Conservation (phyloP, 2,329 filamentous ascomycete genomes). For the Colletotrichum coccodes region DNA sequence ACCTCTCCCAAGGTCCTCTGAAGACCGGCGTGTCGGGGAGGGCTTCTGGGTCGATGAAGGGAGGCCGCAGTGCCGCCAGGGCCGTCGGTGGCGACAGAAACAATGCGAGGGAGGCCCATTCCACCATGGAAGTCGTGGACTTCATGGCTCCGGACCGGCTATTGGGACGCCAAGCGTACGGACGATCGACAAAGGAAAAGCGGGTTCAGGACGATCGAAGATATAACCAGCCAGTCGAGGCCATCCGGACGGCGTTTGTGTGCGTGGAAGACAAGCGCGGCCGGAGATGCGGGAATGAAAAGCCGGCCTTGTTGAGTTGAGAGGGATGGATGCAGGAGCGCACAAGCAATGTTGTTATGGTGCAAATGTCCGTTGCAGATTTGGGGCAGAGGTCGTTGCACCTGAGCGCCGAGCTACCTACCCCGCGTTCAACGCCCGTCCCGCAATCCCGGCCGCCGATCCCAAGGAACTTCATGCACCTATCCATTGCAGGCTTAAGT, state of each 20-base stretch:
- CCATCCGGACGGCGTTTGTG: constrained; percentile 9
- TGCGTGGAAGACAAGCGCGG: neutral
- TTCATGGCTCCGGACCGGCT: constrained; percentile 11
- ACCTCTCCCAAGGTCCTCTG: constrained; percentile 50
- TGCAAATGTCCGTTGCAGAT: constrained; percentile 16
- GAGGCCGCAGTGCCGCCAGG: constrained; percentile 21
- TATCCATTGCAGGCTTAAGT: neutral
- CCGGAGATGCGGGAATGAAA: neutral
- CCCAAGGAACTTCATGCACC: constrained; percentile 11
- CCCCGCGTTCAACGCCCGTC: constrained; percentile 22
- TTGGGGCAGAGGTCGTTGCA: constrained; percentile 12
- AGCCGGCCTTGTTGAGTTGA: constrained; percentile 1
- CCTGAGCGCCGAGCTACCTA: constrained; percentile 22
- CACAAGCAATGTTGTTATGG: constrained; percentile 12
- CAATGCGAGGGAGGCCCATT: constrained; percentile 10
- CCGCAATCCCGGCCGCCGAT: constrained; percentile 20
- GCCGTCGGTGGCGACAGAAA: neutral
- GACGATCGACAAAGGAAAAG: neutral
- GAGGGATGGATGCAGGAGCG: neutral
- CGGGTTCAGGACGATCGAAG: neutral
- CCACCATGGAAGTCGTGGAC: neutral
- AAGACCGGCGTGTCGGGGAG: constrained; percentile 46
- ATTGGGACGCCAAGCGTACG: neutral
- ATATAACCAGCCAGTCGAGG: neutral
- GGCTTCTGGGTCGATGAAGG: constrained; percentile 35